phyloP scores from a whole-genome alignment of 1,284 basidiomycete genomes.

The Porogramme epimiltina region DNA sequence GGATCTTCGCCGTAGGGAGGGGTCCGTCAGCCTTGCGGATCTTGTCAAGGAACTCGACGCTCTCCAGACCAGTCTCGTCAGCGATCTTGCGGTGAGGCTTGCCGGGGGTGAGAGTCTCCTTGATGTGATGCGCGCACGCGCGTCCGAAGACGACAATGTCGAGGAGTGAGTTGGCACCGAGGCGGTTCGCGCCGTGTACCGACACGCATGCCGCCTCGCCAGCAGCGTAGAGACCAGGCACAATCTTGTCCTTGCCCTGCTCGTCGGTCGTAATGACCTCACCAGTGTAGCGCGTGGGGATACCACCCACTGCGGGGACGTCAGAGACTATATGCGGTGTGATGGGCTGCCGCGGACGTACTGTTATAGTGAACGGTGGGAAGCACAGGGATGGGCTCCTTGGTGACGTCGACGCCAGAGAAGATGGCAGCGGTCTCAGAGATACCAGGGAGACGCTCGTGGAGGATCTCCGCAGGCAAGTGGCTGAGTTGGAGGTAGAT shows the following conservation, averaged over 20 bases:
- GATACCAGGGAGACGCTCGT: conserved; percentile 98
- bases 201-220: conserved; percentile 99
- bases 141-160: conserved; percentile 99
- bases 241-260: conserved; percentile 91
- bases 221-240: conserved; percentile 97
- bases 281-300: conserved; percentile 98
- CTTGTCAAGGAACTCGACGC: conserved; percentile 90
- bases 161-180: conserved; percentile 98
- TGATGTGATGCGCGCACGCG: conserved; percentile 98
- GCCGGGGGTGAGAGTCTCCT: conserved; percentile 87
- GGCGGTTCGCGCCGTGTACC: conserved; percentile 98
- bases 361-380: conserved; percentile 97
- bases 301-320: conserved; percentile 86
- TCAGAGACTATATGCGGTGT: conserved; percentile 18
- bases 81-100: conserved; percentile 91
- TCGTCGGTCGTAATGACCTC: conserved; percentile 90
- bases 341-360: conserved; percentile 41
- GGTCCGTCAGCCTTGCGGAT: conserved; percentile 85
- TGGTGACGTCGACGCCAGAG: conserved; percentile 98
- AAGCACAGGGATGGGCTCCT: conserved; percentile 97
- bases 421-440: conserved; percentile 99
- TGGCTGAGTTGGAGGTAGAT: conserved; percentile 97
- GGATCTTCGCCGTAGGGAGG: conserved; percentile 87
- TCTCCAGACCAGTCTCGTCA: conserved; percentile 85
- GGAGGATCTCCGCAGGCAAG: conserved; percentile 93